Evolutionary conservation across 2,329 filamentous ascomycete species (phyloP).

Genomic region (Aspergillus aculeatinus): DNA sequence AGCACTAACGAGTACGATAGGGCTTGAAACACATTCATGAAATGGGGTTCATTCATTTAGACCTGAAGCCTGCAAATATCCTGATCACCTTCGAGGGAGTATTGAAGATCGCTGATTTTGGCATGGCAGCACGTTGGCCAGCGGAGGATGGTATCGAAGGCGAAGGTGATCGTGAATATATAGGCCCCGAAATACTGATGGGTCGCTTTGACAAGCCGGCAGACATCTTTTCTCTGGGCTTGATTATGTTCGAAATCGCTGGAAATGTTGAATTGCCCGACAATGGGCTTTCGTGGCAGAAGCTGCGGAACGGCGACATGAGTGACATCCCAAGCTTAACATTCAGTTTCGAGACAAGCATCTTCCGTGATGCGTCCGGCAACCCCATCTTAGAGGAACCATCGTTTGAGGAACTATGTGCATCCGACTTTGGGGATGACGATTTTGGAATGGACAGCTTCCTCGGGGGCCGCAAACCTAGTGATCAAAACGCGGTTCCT

Average conservation of each 20-base stretch:
- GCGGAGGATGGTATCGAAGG: conserved; percentile 75
- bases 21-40: conserved; percentile 89
- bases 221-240: conserved; percentile 89
- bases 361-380: conserved; percentile 72
- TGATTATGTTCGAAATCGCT: conserved; percentile 92
- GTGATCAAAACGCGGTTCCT: conserved; percentile 26
- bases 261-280: conserved; percentile 92
- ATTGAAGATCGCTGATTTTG: conserved; percentile 67
- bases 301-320: conserved; percentile 83
- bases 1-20: conserved; percentile 46
- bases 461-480: conserved; percentile 27
- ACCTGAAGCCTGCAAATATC: conserved; percentile 66
- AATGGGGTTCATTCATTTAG: conserved; percentile 72
- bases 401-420: conserved; percentile 46
- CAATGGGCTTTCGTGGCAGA: conserved; percentile 88
- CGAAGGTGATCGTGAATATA: conserved; percentile 94
- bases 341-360: conserved; percentile 68
- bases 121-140: conserved; percentile 74
- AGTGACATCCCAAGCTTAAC: conserved; percentile 86
- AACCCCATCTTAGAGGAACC: conserved; percentile 57
- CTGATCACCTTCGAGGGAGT: conserved; percentile 66
- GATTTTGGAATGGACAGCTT: conserved; percentile 42
- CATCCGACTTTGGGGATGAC: conserved; percentile 47
- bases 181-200: conserved; percentile 86
- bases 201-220: conserved; percentile 86